Evolutionary conservation across 305 asterid species (phyloP), one percentile per base, ranked within the genome.

Genomic region (Striga hermonthica): DNA sequence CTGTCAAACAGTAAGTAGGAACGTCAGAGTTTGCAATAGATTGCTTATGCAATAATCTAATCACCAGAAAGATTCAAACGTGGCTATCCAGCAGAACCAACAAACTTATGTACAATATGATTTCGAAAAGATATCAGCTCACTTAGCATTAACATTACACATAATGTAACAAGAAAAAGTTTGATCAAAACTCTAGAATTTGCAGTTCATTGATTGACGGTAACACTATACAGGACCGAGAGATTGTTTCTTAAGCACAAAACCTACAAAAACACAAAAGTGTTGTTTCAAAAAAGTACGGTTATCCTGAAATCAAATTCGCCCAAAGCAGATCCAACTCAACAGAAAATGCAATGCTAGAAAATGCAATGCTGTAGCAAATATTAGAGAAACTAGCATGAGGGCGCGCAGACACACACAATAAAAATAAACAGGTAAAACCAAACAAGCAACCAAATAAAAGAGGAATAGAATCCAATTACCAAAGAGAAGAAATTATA

Each of bases 1-100:
- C 98, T 92, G 81, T 37, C 65, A 67, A 69, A 72, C 58, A 67
- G 74, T 59, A 73, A 73, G 65, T 39, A n/a, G 61, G 56, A 45
- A 44, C 16, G 57, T 16, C 9, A 39, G 57, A 64, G 36, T 52
- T 65, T 49, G 57, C 3, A 56, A 3, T 52, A 56, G 60, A 60
- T 36, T n/a, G 11, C n/a, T 15, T 62, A 8, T n/a, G 52, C 55
- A 37, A 54, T 14, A 39, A 34, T 6, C 48, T 15, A 38, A 43
- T 36, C 62, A 11, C 53, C 13, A 10, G 40, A 37, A 28, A 57
- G 53, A 60, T 41, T 38, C 58, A 38, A 31, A 50, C 59, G 63
- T 72, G 53, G 28, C 15, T 56, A 41, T 28, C 9, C 44, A 3
- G 44, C 44, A 39, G 44, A 1, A 39, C 9, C 1, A 39, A 4